Base-by-base conservation (phyloP, 768 basidiomycete species). In the Lepiota venenata region DNA sequence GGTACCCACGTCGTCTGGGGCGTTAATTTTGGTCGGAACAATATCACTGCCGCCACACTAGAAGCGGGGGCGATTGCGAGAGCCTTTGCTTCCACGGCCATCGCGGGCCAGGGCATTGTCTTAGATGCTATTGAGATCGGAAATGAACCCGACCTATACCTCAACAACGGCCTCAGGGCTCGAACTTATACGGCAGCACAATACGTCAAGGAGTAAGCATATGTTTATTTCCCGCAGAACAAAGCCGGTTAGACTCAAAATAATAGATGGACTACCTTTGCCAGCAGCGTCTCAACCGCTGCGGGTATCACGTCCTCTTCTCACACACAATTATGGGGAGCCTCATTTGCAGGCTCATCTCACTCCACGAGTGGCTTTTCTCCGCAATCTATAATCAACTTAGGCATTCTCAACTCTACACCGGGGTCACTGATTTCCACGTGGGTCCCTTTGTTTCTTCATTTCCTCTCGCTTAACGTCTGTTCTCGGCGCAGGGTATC, bases 1-100 rank as follows among this genome's bases (percentile, higher is more conserved):
- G 84, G 78, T 21, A 84, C 84, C 9, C 78, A 75, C 47, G 81
- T 88, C 58, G 80, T 73, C 12, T 88, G 83, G 83, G 85, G 84
- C 12, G 69, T 87, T 44, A 87, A 88, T 64, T 67, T 87, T n/a
- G 83, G 83, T 5, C 63, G 68, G 52, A 65, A 71, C 42, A 83
- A 82, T 58, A 25, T 82, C 48, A 82, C 79, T 56, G 72, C 78
- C 4, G 74, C 71, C 0, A 75, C 74, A 54, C 69, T 80, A 8
- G 75, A 75, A 59, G 76, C 80, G 0, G 66, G 69, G 51, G 74
- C 81, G 0, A 75, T 86, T 49, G 48, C 72, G 4, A 71, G 71
- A 37, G 79, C 78, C 0, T 85, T 85, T 58, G 52, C 66, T n/a
- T 74, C 73, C 3, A 46, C 69, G 1, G 64, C 69, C 2, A 62